Conservation (phyloP, 2,329 filamentous ascomycete genomes). For the Curvularia eragrostidis region DNA sequence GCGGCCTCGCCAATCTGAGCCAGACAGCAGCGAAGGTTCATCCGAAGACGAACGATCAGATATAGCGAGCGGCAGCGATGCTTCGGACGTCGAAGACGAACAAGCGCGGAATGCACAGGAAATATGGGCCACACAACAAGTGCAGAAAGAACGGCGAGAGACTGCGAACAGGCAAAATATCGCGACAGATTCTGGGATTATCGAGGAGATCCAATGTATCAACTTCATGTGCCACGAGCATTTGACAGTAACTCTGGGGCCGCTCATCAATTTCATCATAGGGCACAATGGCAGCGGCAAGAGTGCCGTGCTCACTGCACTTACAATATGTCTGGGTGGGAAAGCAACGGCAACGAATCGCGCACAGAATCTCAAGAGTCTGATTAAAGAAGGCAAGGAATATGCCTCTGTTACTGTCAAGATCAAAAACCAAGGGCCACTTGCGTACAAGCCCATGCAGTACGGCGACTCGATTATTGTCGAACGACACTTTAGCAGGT, state of each 20-base stretch:
- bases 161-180: constrained; percentile 60
- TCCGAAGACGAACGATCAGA: constrained; percentile 21
- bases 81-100: constrained; percentile 26
- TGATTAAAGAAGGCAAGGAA: constrained; percentile 89
- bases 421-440: constrained; percentile 87
- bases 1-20: constrained; percentile 36
- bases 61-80: constrained; percentile 17
- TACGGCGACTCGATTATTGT: constrained; percentile 87
- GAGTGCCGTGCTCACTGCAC: constrained; percentile 90
- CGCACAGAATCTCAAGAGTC: constrained; percentile 83
- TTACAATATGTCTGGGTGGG: constrained; percentile 92
- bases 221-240: constrained; percentile 97
- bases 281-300: constrained; percentile 98
- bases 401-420: constrained; percentile 74
- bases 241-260: constrained; percentile 83
- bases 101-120: constrained; percentile 29
- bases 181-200: constrained; percentile 81
- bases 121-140: constrained; percentile 40
- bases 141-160: constrained; percentile 33
- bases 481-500: constrained; percentile 84
- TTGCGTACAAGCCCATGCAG: constrained; percentile 80
- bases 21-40: constrained; percentile 30
- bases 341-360: constrained; percentile 94
- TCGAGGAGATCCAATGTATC: constrained; percentile 83
- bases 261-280: constrained; percentile 96